Conservation (phyloP, 2,329 filamentous ascomycete species). For the Neofusicoccum parvum region DNA sequence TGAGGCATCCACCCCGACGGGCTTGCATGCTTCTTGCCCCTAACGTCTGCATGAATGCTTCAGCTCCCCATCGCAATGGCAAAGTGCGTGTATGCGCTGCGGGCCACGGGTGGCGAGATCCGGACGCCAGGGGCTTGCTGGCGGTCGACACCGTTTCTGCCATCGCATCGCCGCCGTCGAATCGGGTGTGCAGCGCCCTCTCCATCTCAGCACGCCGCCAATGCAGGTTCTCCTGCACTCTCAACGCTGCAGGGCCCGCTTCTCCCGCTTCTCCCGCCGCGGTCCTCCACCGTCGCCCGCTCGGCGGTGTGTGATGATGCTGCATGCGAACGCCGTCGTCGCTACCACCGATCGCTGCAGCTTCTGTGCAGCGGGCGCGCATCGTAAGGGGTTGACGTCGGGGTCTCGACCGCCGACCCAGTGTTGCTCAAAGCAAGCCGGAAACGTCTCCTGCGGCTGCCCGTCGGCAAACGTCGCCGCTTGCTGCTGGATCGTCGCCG, state of each 20-base stretch:
- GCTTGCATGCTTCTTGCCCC: not conserved
- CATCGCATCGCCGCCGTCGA: not conserved
- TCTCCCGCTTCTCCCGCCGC: not conserved
- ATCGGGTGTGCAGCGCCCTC: conserved; percentile 14
- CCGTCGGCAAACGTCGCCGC: conserved; percentile 6
- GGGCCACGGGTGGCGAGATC: not conserved
- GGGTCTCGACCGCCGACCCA: conserved; percentile 10
- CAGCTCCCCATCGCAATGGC: not conserved
- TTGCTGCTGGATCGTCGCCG: not conserved
- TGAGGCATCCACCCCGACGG: too few species aligned
- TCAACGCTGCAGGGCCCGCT: conserved; percentile 7
- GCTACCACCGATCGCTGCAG: conserved; percentile 12
- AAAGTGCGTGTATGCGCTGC: too few species aligned
- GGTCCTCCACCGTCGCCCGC: not conserved
- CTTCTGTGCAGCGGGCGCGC: not conserved
- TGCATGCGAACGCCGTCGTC: not conserved
- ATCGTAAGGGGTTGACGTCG: not conserved
- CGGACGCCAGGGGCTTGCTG: not conserved
- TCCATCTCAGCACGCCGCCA: conserved; percentile 13
- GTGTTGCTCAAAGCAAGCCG: conserved; percentile 5
- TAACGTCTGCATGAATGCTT: not conserved
- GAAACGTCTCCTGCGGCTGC: conserved; percentile 4
- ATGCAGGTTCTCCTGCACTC: conserved; percentile 6
- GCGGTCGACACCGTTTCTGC: conserved; percentile 5
- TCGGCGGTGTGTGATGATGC: conserved; percentile 12